Evolutionary conservation across 106 monocot genomes (phyloP).

Genomic region (Narthecium ossifragum): DNA sequence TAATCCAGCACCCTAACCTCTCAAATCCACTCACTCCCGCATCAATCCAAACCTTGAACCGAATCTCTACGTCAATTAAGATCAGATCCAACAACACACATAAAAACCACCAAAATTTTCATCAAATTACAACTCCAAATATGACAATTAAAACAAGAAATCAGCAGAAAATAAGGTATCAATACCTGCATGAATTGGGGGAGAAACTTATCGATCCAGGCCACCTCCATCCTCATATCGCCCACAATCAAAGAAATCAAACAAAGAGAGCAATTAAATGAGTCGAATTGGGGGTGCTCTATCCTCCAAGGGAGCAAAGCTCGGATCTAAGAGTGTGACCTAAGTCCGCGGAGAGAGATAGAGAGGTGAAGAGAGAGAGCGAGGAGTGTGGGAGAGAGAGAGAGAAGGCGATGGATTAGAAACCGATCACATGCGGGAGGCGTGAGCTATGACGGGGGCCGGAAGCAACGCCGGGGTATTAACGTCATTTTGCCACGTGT

Average conservation of each 20-base stretch:
- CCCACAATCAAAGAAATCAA: no score
- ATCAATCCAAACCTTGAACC: no score
- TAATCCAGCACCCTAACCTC: not conserved
- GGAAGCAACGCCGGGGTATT: not conserved
- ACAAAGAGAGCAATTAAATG: not conserved
- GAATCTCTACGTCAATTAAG: no score
- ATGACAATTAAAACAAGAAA: not conserved
- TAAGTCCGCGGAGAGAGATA: no score
- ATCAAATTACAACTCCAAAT: not conserved
- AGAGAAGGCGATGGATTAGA: not conserved
- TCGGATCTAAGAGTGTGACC: no score
- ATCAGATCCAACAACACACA: not conserved
- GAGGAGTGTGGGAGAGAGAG: not conserved
- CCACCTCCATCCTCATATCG: not conserved
- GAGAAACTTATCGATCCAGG: not conserved
- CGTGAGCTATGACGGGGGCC: constrained; percentile 1
- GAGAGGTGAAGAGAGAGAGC: not conserved
- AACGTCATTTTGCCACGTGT: no score
- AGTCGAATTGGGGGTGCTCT: no score
- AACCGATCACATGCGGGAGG: not conserved
- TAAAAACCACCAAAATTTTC: not conserved
- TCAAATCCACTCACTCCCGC: no score
- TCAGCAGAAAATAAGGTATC: not conserved
- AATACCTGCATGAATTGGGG: not conserved
- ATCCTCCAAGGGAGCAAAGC: no score